phyloP scores from a whole-genome alignment of 208 protist genomes.

The Leishmania braziliensis region DNA sequence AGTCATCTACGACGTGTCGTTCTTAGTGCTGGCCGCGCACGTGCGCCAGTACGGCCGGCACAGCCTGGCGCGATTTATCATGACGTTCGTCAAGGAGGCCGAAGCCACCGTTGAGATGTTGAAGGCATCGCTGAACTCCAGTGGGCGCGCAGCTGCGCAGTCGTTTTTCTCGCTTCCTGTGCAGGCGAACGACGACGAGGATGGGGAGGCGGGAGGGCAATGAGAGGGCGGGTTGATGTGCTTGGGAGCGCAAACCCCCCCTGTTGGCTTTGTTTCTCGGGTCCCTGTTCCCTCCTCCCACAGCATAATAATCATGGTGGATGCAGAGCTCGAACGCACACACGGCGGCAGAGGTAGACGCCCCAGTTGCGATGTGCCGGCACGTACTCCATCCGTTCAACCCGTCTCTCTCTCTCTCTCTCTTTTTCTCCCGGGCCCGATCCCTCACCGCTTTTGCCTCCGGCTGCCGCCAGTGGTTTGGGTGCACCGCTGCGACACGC shows the following conservation, averaged over 20 bases:
- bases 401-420: neutral
- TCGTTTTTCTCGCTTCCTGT: conserved; percentile 32
- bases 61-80: conserved; percentile 97
- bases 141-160: conserved; percentile 38
- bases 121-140: conserved; percentile 83
- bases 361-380: neutral
- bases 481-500: neutral
- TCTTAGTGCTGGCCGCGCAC: conserved; percentile 70
- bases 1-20: conserved; percentile 12
- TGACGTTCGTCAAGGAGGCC: conserved; percentile 95
- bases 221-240: neutral
- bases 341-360: neutral
- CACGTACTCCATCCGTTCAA: neutral
- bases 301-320: neutral
- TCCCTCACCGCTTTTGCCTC: neutral
- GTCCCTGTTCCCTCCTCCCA: neutral
- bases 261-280: neutral
- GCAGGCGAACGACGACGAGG: neutral
- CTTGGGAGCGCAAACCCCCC: neutral
- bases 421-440: neutral
- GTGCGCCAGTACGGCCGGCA: conserved; percentile 94
- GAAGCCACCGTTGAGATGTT: conserved; percentile 96
- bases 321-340: neutral
- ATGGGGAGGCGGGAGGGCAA: neutral
- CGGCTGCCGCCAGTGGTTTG: neutral